Base-by-base conservation (phyloP, 768 basidiomycete genomes). In the Pisolithus marmoratus region DNA sequence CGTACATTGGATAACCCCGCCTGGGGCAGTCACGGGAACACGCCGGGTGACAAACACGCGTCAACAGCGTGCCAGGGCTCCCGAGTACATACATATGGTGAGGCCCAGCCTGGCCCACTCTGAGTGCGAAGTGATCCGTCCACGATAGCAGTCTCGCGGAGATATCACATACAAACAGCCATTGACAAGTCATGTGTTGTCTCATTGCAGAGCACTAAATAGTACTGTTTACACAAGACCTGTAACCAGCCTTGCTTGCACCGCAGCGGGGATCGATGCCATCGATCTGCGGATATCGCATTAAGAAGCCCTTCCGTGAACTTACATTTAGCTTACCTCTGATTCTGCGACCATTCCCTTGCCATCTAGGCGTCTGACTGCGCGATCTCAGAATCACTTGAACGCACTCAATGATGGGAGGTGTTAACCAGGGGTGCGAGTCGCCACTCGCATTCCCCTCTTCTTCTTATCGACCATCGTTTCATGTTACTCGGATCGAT, bases 101-200 rank as follows among this genome's bases (percentile, higher is more conserved):
- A 4, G 5, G 34, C 5, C 34, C 12, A 12, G 34, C 34, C 34
- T 19, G 11, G 15, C 46, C n/a, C 31, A 31, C 9, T 4, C n/a
- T 19, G 40, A 19, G n/a, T 19, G 40, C 40, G 19, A n/a, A n/a
- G n/a, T n/a, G n/a, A n/a, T 3, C 22, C 40, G n/a, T 8, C 8
- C 12, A 52, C 44, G 46, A 46, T 59, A 63, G 61, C 22, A 40
- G 36, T 27, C 9, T 12, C 20, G 38, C 20, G 7, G 17, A 20
- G 41, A 46, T 36, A n/a, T 19, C 31, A 37, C 23, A 45, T 27
- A 48, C 41, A 45, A n/a, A 45, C 54, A 51, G 52, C 59, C 56
- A n/a, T n/a, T n/a, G n/a, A n/a, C n/a, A 48, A 62, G 60, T 24
- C 43, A 45, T n/a, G 43, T 26, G 43, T 19, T 38, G 37, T 49